phyloP scores from a whole-genome alignment of 2,329 filamentous ascomycete species.

The Fusarium secorum region DNA sequence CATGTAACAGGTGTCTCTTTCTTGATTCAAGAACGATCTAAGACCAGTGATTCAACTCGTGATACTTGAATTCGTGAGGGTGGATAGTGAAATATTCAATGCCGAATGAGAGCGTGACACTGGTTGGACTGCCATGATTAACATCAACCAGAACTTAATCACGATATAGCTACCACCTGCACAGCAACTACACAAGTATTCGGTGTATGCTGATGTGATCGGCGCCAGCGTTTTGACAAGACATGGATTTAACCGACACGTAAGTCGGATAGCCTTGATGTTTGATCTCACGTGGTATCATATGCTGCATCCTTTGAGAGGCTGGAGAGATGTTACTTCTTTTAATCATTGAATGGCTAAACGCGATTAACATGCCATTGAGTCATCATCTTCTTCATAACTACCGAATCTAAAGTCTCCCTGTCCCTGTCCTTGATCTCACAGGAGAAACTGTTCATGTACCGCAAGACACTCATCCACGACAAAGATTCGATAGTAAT shows the following conservation, averaged over 20 bases:
- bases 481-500: not conserved
- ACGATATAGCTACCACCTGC: no score
- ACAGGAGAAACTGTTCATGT: not conserved
- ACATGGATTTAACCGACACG: no score
- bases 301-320: not conserved
- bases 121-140: not conserved
- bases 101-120: no score
- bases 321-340: not conserved
- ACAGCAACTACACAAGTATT: no score
- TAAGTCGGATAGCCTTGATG: not conserved
- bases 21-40: not conserved
- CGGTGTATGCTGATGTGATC: no score
- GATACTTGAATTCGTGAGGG: not conserved
- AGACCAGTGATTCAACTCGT: not conserved
- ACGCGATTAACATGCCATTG: not conserved
- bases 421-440: not conserved
- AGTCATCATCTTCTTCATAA: not conserved
- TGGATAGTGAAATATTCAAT: not conserved
- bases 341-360: not conserved
- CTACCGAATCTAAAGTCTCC: no score
- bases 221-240: no score
- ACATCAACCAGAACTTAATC: no score
- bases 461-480: accelerated
- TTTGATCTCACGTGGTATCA: not conserved
- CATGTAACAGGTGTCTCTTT: accelerated